Evolutionary conservation across 2,329 filamentous ascomycete species (phyloP), one percentile per base, ranked within the genome.

Genomic region (Penicillium sp.): DNA sequence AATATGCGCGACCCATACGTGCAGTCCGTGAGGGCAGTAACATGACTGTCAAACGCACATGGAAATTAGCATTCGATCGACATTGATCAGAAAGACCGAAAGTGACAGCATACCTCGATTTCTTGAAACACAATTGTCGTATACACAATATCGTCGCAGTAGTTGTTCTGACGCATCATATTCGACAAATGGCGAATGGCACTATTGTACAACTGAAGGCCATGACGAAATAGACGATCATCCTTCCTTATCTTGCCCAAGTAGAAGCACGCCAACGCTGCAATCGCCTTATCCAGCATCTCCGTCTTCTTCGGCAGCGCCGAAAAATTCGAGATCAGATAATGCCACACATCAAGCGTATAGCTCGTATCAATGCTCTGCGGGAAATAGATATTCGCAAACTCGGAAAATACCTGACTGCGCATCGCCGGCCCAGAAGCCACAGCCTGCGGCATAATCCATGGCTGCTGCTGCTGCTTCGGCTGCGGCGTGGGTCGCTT

Each of bases 91-190:
- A 5, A 7, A 14, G 33, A 19, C 7, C 27, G 11, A 46, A 19
- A 33, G 16, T 7, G 10, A 11, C 11, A 3, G 16, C 55, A 40
- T 50, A 58, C 56, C 44, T 58, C 50, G 39, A 58, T 49, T 37
- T 54, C 56, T 40, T 58, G 56, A 43, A 58, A 58, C 2, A 58
- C 24, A 3, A 58, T 50, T 3, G 56, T 58, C 1, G 50, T 54
- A 27, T 58, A 58, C 9, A 58, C 47, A 7, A 58, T 58, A 43
- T 58, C 56, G 33, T 58, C 56, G 10, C 19, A 54, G 7, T 58
- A 54, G 10, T 16, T 27, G 14, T 50, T 47, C 10, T 43, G 50
- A 13, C 31, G 50, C 9, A 58, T 54, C 56, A 58, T 54, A 18
- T 2, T 14, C 27, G 50, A 52, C 24, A 58, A 33, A 41, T 49